phyloP scores from a whole-genome alignment of 1,139 yeast genomes.

The Magnusiomyces tetraspermus region DNA sequence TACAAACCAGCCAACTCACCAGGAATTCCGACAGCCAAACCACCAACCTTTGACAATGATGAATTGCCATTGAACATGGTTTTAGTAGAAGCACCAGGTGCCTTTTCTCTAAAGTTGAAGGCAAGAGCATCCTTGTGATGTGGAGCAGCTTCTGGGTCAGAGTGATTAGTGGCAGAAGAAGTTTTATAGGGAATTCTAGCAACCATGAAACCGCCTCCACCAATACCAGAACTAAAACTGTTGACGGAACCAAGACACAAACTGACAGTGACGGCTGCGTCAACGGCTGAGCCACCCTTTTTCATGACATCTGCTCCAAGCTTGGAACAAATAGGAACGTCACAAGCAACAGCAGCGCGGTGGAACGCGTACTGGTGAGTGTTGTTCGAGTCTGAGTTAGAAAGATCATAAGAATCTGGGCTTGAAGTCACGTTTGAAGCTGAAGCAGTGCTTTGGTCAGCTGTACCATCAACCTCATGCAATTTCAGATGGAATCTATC shows the following conservation, averaged over 20 bases:
- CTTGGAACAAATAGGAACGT: slow-evolving; percentile 59
- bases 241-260: slow-evolving; percentile 79
- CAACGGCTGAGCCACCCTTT: slow-evolving; percentile 73
- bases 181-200: slow-evolving; percentile 32
- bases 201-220: slow-evolving; percentile 81
- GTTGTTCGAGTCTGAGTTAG: not conserved
- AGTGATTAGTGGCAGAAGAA: slow-evolving; percentile 15
- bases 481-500: no score
- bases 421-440: no score
- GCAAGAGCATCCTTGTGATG: slow-evolving; percentile 33
- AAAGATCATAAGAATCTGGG: not conserved
- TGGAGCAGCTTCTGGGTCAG: no score
- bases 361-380: slow-evolving; percentile 29
- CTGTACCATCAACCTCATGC: no score
- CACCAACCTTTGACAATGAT: slow-evolving; percentile 61
- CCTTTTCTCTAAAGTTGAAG: slow-evolving; percentile 83
- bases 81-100: slow-evolving; percentile 54
- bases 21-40: slow-evolving; percentile 76
- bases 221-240: slow-evolving; percentile 81
- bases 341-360: slow-evolving; percentile 57
- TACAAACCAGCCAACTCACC: slow-evolving; percentile 83
- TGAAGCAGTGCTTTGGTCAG: no score
- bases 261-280: slow-evolving; percentile 84
- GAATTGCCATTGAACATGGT: slow-evolving; percentile 51
- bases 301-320: slow-evolving; percentile 54